Evolutionary conservation across 495 filamentous ascomycete genomes (phyloP).

Genomic region (Thozetella sp.): DNA sequence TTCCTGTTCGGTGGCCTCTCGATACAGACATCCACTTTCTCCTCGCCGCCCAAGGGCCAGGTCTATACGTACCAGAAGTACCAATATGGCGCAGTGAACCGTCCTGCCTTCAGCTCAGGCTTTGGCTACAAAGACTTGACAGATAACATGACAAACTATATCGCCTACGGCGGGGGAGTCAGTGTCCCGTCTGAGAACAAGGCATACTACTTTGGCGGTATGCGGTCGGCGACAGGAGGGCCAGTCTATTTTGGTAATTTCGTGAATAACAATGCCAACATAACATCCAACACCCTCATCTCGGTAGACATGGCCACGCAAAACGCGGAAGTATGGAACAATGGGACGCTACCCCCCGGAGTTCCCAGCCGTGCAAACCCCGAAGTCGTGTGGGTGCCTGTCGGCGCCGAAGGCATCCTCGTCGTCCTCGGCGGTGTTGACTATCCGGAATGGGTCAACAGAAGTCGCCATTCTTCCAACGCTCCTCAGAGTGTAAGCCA

Average conservation of each 20-base stretch:
- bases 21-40: constrained; percentile 9
- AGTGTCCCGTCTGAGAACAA: constrained; percentile 72
- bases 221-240: constrained; percentile 47
- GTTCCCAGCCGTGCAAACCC: constrained; percentile 60
- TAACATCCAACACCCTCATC: constrained; percentile 55
- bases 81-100: constrained; percentile 42
- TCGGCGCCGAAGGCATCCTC: constrained; percentile 61
- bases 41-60: constrained; percentile 30
- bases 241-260: constrained; percentile 34
- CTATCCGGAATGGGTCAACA: constrained; percentile 41
- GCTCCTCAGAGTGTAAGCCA: constrained; percentile 41
- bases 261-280: constrained; percentile 30
- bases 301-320: constrained; percentile 60
- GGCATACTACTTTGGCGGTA: constrained; percentile 72
- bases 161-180: constrained; percentile 65
- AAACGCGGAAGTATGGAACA: constrained; percentile 52
- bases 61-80: constrained; percentile 54
- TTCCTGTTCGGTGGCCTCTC: constrained; percentile 53
- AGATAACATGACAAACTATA: constrained; percentile 55
- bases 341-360: constrained; percentile 49
- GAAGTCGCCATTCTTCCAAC: constrained; percentile 28
- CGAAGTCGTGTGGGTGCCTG: constrained; percentile 72
- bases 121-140: constrained; percentile 40
- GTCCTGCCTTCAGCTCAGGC: constrained; percentile 37
- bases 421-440: constrained; percentile 71